Percentiles rank a stretch among this genome's conserved stretches.
Conservation (phyloP, 2,329 filamentous ascomycete genomes). For the Phaeosphaeria sp. region DNA sequence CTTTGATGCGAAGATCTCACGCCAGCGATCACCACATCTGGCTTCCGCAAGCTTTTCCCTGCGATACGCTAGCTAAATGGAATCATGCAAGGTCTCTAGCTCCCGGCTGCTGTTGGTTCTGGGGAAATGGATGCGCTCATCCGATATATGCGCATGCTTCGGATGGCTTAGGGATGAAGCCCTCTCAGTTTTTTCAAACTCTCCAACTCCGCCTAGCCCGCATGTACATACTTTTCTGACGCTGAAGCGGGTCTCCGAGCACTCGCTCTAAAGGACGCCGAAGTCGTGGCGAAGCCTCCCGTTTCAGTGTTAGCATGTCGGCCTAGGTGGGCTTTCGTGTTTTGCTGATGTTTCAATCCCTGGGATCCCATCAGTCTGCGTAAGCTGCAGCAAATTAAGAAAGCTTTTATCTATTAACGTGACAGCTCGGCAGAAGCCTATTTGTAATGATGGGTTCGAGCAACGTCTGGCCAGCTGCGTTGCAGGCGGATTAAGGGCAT, state of each 20-base stretch:
- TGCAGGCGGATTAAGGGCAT: slow-evolving; percentile 16
- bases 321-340: slow-evolving; percentile 12
- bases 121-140: slow-evolving; percentile 38
- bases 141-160: slow-evolving; percentile 21
- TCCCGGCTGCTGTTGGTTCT: slow-evolving; percentile 9
- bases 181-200: background rate
- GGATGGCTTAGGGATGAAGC: slow-evolving; percentile 23
- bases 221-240: background rate
- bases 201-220: background rate
- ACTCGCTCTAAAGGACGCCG: slow-evolving; percentile 49
- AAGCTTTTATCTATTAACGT: slow-evolving; percentile 4
- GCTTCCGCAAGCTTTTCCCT: slow-evolving; percentile 21
- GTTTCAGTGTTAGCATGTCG: slow-evolving; percentile 28
- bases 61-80: slow-evolving; percentile 18
- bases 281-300: slow-evolving; percentile 27
- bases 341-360: slow-evolving; percentile 14
- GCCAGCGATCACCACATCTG: slow-evolving; percentile 17
- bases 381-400: slow-evolving; percentile 1
- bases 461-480: slow-evolving; percentile 11
- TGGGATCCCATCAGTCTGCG: slow-evolving; percentile 6
- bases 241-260: background rate
- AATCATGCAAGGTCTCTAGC: slow-evolving; percentile 15
- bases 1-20: slow-evolving; percentile 33
- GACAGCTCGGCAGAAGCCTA: slow-evolving; percentile 8
- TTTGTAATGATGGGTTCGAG: slow-evolving; percentile 20